phyloP scores from a whole-genome alignment of 2,329 filamentous ascomycete genomes.

The Dothistroma septosporum region DNA sequence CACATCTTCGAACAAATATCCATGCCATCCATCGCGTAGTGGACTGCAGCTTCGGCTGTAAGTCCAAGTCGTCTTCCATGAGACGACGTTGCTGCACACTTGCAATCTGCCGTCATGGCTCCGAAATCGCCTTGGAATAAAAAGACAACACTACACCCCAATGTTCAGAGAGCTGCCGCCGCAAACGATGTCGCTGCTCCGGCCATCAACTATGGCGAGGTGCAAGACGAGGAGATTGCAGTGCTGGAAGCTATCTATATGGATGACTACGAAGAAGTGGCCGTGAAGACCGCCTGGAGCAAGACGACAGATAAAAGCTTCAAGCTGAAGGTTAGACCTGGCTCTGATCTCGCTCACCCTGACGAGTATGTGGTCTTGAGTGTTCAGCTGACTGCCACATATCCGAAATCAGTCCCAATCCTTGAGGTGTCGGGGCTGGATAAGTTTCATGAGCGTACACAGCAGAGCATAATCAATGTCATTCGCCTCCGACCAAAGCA shows the following conservation, averaged over 20 bases:
- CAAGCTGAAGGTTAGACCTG: slow-evolving; percentile 71
- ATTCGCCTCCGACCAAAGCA: slow-evolving; percentile 65
- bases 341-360: slow-evolving; percentile 65
- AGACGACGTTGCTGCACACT: slow-evolving; percentile 9
- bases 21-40: slow-evolving; percentile 21
- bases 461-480: slow-evolving; percentile 66
- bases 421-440: slow-evolving; percentile 63
- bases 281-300: slow-evolving; percentile 74
- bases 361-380: slow-evolving; percentile 68
- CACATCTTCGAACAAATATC: background rate
- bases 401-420: slow-evolving; percentile 77
- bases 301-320: slow-evolving; percentile 76
- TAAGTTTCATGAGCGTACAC: slow-evolving; percentile 64
- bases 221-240: slow-evolving; percentile 82
- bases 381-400: slow-evolving; percentile 81
- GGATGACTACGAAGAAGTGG: slow-evolving; percentile 76
- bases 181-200: slow-evolving; percentile 22
- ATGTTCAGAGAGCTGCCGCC: slow-evolving; percentile 22
- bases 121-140: slow-evolving; percentile 45
- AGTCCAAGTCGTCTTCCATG: slow-evolving; percentile 29
- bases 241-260: slow-evolving; percentile 83
- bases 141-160: slow-evolving; percentile 23
- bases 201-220: slow-evolving; percentile 68
- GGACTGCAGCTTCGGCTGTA: slow-evolving; percentile 48
- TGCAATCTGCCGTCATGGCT: slow-evolving; percentile 41